phyloP scores from a whole-genome alignment of 192 early-diverging fungal genomes.

The Geranomyces variabilis region DNA sequence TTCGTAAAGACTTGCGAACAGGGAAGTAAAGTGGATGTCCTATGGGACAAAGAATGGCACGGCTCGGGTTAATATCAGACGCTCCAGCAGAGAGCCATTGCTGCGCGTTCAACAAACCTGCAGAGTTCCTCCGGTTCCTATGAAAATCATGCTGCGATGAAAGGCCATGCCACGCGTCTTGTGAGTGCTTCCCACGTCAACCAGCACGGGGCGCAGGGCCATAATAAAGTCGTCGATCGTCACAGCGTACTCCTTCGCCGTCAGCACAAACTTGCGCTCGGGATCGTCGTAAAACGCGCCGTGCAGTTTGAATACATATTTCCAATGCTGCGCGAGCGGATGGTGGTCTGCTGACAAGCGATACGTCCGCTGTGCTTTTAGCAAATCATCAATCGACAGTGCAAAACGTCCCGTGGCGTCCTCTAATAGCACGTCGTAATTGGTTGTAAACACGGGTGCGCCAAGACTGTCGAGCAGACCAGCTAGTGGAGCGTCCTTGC shows the following conservation, averaged over 20 bases:
- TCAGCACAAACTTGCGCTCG: conserved; percentile 36
- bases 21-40: conserved; percentile 33
- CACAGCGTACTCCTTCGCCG: conserved; percentile 26
- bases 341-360: conserved; percentile 26
- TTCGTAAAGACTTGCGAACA: conserved; percentile 32
- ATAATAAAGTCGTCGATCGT: conserved; percentile 37
- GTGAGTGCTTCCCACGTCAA: conserved; percentile 31
- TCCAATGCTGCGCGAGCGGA: conserved; percentile 26
- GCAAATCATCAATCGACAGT: conserved; percentile 31
- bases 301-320: conserved; percentile 34
- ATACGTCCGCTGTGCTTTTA: conserved; percentile 31
- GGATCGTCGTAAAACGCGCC: conserved; percentile 35
- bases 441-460: conserved; percentile 32
- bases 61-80: not conserved
- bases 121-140: conserved; percentile 27
- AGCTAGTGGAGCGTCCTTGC: conserved; percentile 21
- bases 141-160: conserved; percentile 36
- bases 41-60: not conserved
- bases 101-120: conserved; percentile 9
- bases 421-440: conserved; percentile 33
- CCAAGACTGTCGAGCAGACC: conserved; percentile 12
- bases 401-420: conserved; percentile 34
- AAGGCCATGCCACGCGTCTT: conserved; percentile 33
- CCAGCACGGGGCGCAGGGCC: conserved; percentile 31
- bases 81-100: no score